Percentiles rank a stretch among this genome's conserved stretches.
These are phyloP conservation scores for Ophiostoma quercus DNA, from an alignment of 2,329 filamentous ascomycete species.

Conservation along the genomic window DNA sequence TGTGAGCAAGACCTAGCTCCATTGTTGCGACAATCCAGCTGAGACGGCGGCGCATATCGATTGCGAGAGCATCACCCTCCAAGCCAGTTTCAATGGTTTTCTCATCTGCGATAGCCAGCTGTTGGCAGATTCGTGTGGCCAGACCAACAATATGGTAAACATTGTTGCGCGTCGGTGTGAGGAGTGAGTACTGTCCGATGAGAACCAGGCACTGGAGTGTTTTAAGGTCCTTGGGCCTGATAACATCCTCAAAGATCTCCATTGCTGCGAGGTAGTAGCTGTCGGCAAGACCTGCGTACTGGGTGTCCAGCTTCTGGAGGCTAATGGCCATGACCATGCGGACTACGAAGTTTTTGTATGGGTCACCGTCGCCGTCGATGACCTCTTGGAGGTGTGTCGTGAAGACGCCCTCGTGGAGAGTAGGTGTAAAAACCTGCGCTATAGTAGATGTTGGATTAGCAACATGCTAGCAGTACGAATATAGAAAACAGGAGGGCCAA, in stretches of 20 bases:
- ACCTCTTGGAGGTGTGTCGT: constrained; percentile 72
- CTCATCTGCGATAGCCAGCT: constrained; percentile 81
- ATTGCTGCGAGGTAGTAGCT: constrained; percentile 91
- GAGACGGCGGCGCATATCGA: constrained; percentile 84
- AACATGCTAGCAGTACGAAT: background rate
- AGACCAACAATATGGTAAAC: constrained; percentile 91
- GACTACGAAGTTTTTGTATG: constrained; percentile 81
- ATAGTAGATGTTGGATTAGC: constrained; percentile 12
- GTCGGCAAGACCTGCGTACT: constrained; percentile 89
- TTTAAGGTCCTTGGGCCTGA: constrained; percentile 83
- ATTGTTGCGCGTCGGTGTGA: constrained; percentile 86
- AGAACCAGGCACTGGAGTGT: constrained; percentile 85
- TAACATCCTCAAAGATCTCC: constrained; percentile 72
- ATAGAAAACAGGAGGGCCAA: background rate
- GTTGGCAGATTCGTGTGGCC: constrained; percentile 80
- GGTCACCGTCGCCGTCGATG: constrained; percentile 67
- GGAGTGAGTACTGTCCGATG: constrained; percentile 83
- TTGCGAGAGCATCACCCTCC: constrained; percentile 62
- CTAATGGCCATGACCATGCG: constrained; percentile 93
- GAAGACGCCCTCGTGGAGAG: constrained; percentile 78
- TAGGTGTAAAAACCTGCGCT: constrained; percentile 86
- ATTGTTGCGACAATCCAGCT: constrained; percentile 85
- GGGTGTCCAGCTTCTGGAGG: constrained; percentile 82
- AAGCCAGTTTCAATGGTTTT: constrained; percentile 69
- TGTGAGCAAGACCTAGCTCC: constrained; percentile 83